Conservation (phyloP, 2,329 filamentous ascomycete species). For the Rhynchosporium graminicola region DNA sequence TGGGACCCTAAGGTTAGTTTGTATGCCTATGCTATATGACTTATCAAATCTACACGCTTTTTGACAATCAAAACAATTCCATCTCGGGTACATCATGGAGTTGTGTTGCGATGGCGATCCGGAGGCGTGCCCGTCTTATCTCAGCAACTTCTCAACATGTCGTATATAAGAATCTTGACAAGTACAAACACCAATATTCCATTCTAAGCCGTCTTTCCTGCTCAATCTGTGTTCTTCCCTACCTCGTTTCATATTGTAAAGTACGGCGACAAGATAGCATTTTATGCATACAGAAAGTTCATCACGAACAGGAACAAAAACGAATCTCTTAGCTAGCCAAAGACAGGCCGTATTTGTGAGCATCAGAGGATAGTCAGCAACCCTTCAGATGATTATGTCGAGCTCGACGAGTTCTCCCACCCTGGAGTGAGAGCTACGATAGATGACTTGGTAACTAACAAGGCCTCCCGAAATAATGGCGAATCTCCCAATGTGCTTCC, state of each 20-base stretch:
- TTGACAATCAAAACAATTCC: conserved; percentile 48
- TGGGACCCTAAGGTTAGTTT: too few relatives aligned
- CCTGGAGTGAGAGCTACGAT: not conserved
- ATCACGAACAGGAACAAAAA: conserved; percentile 21
- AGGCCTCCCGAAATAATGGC: not conserved
- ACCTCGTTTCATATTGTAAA: not conserved
- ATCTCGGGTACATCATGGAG: not conserved
- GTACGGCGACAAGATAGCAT: conserved; percentile 15
- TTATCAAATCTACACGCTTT: too few relatives aligned
- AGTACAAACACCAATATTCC: not conserved
- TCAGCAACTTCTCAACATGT: not conserved
- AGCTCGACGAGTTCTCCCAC: not conserved
- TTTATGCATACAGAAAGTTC: conserved; percentile 26
- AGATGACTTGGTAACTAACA: not conserved
- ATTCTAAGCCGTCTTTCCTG: not conserved
- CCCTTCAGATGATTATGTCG: conserved; percentile 13
- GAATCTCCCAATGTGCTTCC: conserved; percentile 6
- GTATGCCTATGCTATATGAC: too few relatives aligned
- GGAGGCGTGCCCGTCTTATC: not conserved
- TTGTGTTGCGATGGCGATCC: not conserved
- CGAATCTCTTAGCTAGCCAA: conserved; percentile 11
- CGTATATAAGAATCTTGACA: not conserved
- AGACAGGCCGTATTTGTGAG: conserved; percentile 16
- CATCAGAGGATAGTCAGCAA: conserved; percentile 21
- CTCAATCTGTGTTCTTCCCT: not conserved